Base-by-base conservation (phyloP, 2,329 filamentous ascomycete species). In the Elsinoe australis region DNA sequence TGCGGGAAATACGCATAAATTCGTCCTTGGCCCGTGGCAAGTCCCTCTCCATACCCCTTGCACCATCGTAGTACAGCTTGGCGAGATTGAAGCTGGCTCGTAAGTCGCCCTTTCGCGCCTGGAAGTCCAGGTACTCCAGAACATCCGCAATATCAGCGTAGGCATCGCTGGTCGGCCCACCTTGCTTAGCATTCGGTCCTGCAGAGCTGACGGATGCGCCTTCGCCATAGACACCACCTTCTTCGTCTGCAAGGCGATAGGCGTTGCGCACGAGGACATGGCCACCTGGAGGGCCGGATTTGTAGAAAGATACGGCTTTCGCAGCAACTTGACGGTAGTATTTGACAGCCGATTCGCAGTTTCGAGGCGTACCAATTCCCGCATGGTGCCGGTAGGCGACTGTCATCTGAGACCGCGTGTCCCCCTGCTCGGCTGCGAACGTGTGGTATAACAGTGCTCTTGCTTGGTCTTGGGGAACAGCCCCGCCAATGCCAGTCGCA, bases 321-420 rank as follows among this genome's bases (percentile, higher is more conserved):
- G 95, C 87, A 2, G 94, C 92, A 1, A 94, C 92, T 46, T 78
- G 78, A 66, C 92, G 94, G 72, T 98, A 98, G 69, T 90, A 94
- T 59, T 82, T 80, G 41, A 84, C 82, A 1, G 90, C 86, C 54
- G 79, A 75, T 50, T 95, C 87, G 64, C 92, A 98, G 60, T 85
- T 87, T 58, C 87, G 83, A 0, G 87, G 78, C 2, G 87, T 85
- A 4, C 87, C 87, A 52, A 98, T 87, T 2, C 90, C 92, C 18
- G 79, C 78, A 56, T 92, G 81, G 61, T 95, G 81, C 41, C 92
- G 80, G 59, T 88, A 94, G 3, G 82, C 94, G 4, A 94, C 75
- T 0, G 89, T 90, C 92, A 98, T 96, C 66, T 96, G 84, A 4
- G 90, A 90, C 49, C 82, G 78, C 12, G 83, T 84, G 61, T 95